Base-by-base conservation (phyloP, 2,329 filamentous ascomycete genomes). In the Aspergillus sp. region DNA sequence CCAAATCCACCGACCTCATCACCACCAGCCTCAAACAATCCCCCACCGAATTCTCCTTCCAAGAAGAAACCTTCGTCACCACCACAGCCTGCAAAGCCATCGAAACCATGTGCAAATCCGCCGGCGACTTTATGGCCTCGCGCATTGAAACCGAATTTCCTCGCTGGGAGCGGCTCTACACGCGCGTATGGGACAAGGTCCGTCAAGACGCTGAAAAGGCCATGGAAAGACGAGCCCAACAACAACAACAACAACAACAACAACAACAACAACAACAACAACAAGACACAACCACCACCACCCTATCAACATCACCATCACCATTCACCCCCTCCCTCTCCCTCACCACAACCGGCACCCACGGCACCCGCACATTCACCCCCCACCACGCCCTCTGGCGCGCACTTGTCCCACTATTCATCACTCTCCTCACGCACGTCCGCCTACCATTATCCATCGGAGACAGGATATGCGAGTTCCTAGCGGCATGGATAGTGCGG, bases 61-160 rank as follows among this genome's bases (percentile, higher is more conserved):
- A 73, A 63, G 75, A 80, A 69, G 75, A 79, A 66, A 73, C 69
- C 9, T 81, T 74, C 61, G 79, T 97, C 9, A 84, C 85, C 2
- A 84, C 89, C 8, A 86, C 88, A 15, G 88, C 92, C 5, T 87
- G 91, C 60, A 82, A 87, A 13, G 85, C 91, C 0, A 80, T 98
- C 3, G 80, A 80, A 2, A 79, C 84, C 10, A 82, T 97, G 59
- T 96, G 91, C 71, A 79, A 80, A 58, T 81, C 85, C 50, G 91
- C 91, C 0, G 91, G 92, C 0, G 88, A 92, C 62, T 99, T 99
- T 71, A 86, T 98, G 77, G 82, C 84, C 36, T 87, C 86, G 0
- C 83, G 95, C 6, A 85, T 97, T 63, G 87, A 90, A 72, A 86
- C 85, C 4, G 88, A 92, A 60, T 97, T 79, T 59, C 69, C 77